These are phyloP conservation scores for Globisporangium radiosum DNA, from an alignment of 352 stramenopile genomes.

Conservation along the genomic window DNA sequence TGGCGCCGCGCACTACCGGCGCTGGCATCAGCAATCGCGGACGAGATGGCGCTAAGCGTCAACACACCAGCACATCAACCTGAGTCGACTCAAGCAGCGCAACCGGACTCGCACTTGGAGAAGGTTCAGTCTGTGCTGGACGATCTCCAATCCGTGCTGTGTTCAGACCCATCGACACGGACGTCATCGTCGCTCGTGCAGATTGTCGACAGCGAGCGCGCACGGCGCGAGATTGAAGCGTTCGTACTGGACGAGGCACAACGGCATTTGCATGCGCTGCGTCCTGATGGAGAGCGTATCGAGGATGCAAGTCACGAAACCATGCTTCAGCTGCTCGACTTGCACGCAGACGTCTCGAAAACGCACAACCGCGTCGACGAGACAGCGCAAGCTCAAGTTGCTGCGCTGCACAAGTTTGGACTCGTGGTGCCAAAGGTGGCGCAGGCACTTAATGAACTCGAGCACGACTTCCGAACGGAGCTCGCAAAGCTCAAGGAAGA, in stretches of 20 bases:
- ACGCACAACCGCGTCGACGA: constrained; percentile 57
- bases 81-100: constrained; percentile 11
- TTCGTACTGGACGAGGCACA: constrained; percentile 41
- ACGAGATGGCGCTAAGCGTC: constrained; percentile 23
- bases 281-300: not conserved
- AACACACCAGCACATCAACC: constrained; percentile 9
- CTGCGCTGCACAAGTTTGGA: constrained; percentile 34
- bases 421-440: constrained; percentile 33
- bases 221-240: constrained; percentile 41
- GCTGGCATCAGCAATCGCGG: constrained; percentile 23
- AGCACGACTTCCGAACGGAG: constrained; percentile 36
- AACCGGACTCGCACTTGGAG: constrained; percentile 21
- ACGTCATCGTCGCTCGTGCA: constrained; percentile 49
- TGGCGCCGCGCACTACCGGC: constrained; percentile 27
- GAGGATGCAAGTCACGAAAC: not conserved
- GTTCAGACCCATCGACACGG: constrained; percentile 32
- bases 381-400: constrained; percentile 18
- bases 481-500: constrained; percentile 36
- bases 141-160: constrained; percentile 33
- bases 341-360: constrained; percentile 33
- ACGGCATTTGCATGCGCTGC: constrained; percentile 19
- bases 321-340: constrained; percentile 23
- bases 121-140: constrained; percentile 21
- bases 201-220: constrained; percentile 36
- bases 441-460: constrained; percentile 28